Evolutionary conservation across 345 rosid genomes (phyloP).

Genomic region (Arabis alpina): DNA sequence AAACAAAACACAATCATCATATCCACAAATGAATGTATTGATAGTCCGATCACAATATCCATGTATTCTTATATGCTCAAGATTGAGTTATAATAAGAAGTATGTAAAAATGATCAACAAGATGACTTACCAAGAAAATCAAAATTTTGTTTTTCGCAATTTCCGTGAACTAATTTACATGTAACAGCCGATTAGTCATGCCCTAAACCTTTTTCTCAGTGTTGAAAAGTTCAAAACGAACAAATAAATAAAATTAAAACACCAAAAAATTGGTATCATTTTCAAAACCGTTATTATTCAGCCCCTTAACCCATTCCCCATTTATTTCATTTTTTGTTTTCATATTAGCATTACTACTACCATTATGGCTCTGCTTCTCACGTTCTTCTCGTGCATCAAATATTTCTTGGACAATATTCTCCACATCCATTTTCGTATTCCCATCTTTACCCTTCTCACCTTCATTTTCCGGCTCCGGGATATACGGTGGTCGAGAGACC

Average conservation of each 20-base stretch:
- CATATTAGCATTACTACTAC: not conserved
- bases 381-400: constrained; percentile 38
- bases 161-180: not conserved
- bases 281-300: constrained; percentile 29
- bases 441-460: constrained; percentile 29
- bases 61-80: too few relatives aligned
- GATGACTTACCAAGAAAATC: too few relatives aligned
- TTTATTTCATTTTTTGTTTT: not conserved
- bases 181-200: constrained; percentile 3
- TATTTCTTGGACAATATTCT: constrained; percentile 62
- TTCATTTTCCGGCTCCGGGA: constrained; percentile 48
- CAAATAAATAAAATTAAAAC: constrained; percentile 25
- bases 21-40: too few relatives aligned
- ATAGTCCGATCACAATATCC: too few relatives aligned
- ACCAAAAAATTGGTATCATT: constrained; percentile 34
- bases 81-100: too few relatives aligned
- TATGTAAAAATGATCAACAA: too few relatives aligned
- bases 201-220: not conserved
- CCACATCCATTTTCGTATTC: constrained; percentile 55
- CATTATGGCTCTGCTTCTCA: constrained; percentile 10
- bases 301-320: constrained; percentile 41
- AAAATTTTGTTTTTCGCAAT: too few relatives aligned
- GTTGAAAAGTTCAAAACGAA: not conserved
- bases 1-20: too few relatives aligned
- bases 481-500: constrained; percentile 70